Conservation (phyloP, 2,329 filamentous ascomycete species). For the Phyllosticta paracitricarpa region DNA sequence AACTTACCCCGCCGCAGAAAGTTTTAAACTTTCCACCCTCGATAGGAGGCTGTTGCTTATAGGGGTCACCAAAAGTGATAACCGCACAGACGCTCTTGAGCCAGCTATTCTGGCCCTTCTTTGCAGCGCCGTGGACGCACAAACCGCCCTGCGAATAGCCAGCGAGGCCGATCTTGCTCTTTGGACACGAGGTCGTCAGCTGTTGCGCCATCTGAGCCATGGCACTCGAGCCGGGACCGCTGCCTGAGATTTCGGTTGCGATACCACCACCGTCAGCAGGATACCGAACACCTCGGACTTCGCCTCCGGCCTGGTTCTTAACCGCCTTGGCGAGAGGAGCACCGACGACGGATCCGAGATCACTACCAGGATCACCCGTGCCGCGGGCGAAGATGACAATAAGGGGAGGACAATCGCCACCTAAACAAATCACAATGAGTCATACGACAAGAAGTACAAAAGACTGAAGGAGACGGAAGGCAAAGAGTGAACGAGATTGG, state of each 20-base stretch:
- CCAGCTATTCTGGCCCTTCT: neutral
- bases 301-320: constrained; percentile 30
- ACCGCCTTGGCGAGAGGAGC: constrained; percentile 42
- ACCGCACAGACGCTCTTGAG: constrained; percentile 16
- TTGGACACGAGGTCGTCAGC: constrained; percentile 34
- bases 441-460: no score
- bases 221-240: neutral
- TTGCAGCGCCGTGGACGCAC: constrained; percentile 21
- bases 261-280: constrained; percentile 27
- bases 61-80: constrained; percentile 30
- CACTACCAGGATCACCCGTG: constrained; percentile 40
- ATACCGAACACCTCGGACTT: constrained; percentile 46
- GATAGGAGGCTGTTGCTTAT: constrained; percentile 17
- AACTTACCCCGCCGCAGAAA: neutral
- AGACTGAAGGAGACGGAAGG: no score
- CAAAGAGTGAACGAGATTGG: no score
- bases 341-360: constrained; percentile 41
- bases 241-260: constrained; percentile 19
- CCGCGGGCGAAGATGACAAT: constrained; percentile 49
- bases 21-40: constrained; percentile 19
- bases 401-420: constrained; percentile 18
- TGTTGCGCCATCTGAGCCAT: constrained; percentile 35
- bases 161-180: constrained; percentile 37
- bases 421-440: no score
- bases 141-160: constrained; percentile 33